Conservation (phyloP, 257 asterid genomes). For the Buddleja alternifolia region DNA sequence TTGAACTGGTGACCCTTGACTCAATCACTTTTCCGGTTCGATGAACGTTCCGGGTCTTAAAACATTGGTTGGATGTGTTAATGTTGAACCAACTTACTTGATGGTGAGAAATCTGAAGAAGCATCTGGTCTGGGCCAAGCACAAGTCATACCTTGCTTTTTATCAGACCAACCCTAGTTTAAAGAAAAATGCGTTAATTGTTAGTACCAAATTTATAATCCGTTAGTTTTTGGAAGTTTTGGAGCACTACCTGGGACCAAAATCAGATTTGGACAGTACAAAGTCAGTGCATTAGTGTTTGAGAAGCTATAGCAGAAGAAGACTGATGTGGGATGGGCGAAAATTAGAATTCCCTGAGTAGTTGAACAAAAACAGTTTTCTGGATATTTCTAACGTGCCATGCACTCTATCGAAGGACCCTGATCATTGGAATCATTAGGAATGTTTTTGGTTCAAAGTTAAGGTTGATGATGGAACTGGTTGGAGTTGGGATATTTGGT, state of each 20-base stretch:
- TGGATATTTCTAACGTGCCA: not conserved
- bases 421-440: not conserved
- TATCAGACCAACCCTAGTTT: not conserved
- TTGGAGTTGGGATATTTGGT: constrained; percentile 21
- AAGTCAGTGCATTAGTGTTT: not conserved
- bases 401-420: constrained; percentile 8
- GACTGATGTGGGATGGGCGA: not conserved
- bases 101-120: not conserved
- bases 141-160: not conserved
- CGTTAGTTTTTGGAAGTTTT: not conserved
- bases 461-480: constrained; percentile 8
- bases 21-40: not conserved
- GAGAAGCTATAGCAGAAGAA: constrained; percentile 13
- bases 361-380: not conserved
- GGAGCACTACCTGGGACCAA: not conserved
- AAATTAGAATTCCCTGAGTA: not conserved
- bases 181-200: not conserved
- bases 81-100: not conserved
- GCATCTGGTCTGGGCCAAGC: not conserved
- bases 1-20: not conserved
- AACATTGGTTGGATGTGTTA: constrained; percentile 10
- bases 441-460: not conserved
- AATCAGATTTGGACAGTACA: constrained; percentile 1
- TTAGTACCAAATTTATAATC: not conserved
- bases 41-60: not conserved